Conservation (phyloP, 2,329 filamentous ascomycete species). For the Penicillium sp. region DNA sequence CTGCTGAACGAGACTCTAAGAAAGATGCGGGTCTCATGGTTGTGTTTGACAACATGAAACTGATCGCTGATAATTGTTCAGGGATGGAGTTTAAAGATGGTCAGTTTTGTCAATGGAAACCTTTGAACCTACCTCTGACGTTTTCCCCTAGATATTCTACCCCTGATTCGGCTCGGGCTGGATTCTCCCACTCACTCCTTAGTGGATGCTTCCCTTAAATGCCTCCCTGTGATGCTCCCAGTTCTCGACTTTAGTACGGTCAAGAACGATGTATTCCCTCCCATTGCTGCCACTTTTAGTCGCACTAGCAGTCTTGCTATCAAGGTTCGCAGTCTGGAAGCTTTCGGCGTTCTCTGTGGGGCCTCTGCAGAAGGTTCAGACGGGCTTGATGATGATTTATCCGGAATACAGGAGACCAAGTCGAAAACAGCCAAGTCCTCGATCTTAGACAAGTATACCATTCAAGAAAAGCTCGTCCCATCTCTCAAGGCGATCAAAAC, state of each 20-base stretch:
- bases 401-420: constrained; percentile 55
- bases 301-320: constrained; percentile 92
- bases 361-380: constrained; percentile 56
- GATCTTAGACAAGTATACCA: constrained; percentile 93
- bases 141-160: constrained; percentile 68
- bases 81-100: constrained; percentile 94
- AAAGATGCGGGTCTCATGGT: constrained; percentile 91
- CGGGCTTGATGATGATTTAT: constrained; percentile 65
- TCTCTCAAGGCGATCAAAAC: constrained; percentile 92
- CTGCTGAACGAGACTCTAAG: constrained; percentile 71
- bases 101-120: constrained; percentile 41
- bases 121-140: constrained; percentile 22
- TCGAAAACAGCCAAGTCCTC: constrained; percentile 66
- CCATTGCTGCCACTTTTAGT: constrained; percentile 85
- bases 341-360: constrained; percentile 85
- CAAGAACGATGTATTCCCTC: constrained; percentile 93
- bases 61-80: constrained; percentile 75
- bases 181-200: constrained; percentile 87
- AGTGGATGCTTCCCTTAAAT: constrained; percentile 79
- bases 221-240: constrained; percentile 75
- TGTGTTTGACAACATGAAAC: constrained; percentile 75
- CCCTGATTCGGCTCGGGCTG: constrained; percentile 77
- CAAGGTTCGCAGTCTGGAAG: constrained; percentile 87
- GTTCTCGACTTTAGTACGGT: constrained; percentile 94
- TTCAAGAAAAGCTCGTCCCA: constrained; percentile 95